A percentile compares a stretch with the other conserved stretches of the same genome.
phyloP scores from a whole-genome alignment of 176 grass and related monocot species.

The Zizania latifolia region DNA sequence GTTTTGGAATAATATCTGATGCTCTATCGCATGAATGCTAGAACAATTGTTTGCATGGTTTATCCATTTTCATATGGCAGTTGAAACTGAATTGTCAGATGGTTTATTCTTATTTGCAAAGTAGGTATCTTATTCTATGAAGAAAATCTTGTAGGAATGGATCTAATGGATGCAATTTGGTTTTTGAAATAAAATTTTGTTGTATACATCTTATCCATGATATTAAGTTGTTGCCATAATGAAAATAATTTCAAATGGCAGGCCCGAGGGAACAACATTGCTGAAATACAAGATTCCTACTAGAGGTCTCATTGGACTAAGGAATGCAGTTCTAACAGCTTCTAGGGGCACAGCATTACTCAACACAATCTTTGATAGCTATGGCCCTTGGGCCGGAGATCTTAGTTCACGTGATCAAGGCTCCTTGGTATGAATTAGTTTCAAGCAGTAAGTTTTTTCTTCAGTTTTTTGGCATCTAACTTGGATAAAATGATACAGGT shows the following conservation, averaged over 20 bases:
- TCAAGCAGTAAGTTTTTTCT: slow-evolving; percentile 15
- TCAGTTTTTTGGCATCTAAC: slow-evolving; percentile 20
- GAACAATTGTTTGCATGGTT: not conserved
- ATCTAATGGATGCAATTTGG: not conserved
- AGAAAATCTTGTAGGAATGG: not conserved
- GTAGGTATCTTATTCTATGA: not conserved
- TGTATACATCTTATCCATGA: not conserved
- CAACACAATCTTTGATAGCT: slow-evolving; percentile 92
- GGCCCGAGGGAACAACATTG: slow-evolving; percentile 69
- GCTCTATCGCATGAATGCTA: not conserved
- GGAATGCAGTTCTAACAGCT: slow-evolving; percentile 89
- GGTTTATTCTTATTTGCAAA: not conserved
- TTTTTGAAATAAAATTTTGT: not conserved
- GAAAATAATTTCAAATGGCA: slow-evolving; percentile 32
- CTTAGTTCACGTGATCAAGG: slow-evolving; percentile 71
- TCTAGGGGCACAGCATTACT: slow-evolving; percentile 83
- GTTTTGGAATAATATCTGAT: not conserved
- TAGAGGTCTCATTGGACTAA: slow-evolving; percentile 86
- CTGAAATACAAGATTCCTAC: slow-evolving; percentile 97
- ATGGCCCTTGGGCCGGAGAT: slow-evolving; percentile 78
- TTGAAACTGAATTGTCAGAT: not conserved
- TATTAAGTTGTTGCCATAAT: slow-evolving; percentile 28
- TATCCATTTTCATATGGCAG: not conserved
- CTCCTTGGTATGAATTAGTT: slow-evolving; percentile 65
- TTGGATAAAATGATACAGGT: slow-evolving; percentile 45